Evolutionary conservation across 768 basidiomycete species (phyloP).

Genomic region (Amanita brunnescens): DNA sequence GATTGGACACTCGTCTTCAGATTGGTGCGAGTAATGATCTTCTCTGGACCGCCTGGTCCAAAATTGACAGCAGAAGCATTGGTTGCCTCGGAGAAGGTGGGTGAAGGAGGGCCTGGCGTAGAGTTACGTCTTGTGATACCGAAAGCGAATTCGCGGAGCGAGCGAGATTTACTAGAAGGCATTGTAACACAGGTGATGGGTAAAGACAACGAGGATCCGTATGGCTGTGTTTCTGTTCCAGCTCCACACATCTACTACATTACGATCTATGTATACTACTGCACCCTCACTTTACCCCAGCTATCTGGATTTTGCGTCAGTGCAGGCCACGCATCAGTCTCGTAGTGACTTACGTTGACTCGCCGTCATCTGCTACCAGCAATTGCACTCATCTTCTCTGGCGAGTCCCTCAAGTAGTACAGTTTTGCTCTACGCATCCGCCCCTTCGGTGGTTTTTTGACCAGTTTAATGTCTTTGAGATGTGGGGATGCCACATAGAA

Average conservation of each 20-base stretch:
- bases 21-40: slow-evolving; percentile 76
- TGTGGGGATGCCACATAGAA: slow-evolving; percentile 83
- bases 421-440: slow-evolving; percentile 72
- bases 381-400: slow-evolving; percentile 78
- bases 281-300: background rate
- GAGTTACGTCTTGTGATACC: slow-evolving; percentile 32
- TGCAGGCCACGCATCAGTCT: background rate
- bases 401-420: slow-evolving; percentile 74
- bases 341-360: background rate
- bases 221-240: background rate
- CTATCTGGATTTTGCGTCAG: background rate
- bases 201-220: background rate
- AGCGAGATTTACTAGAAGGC: slow-evolving; percentile 41
- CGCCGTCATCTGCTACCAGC: slow-evolving; percentile 16
- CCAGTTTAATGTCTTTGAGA: slow-evolving; percentile 78
- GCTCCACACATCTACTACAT: slow-evolving; percentile 3
- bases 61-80: slow-evolving; percentile 73
- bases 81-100: slow-evolving; percentile 77
- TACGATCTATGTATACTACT: background rate
- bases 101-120: slow-evolving; percentile 63
- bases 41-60: slow-evolving; percentile 63
- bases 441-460: slow-evolving; percentile 54
- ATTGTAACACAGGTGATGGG: slow-evolving; percentile 14
- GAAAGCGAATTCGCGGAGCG: slow-evolving; percentile 47
- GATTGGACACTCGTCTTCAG: slow-evolving; percentile 71